Evolutionary conservation across 805 yeast species (phyloP).

Genomic region (Candida ipomoeae): DNA sequence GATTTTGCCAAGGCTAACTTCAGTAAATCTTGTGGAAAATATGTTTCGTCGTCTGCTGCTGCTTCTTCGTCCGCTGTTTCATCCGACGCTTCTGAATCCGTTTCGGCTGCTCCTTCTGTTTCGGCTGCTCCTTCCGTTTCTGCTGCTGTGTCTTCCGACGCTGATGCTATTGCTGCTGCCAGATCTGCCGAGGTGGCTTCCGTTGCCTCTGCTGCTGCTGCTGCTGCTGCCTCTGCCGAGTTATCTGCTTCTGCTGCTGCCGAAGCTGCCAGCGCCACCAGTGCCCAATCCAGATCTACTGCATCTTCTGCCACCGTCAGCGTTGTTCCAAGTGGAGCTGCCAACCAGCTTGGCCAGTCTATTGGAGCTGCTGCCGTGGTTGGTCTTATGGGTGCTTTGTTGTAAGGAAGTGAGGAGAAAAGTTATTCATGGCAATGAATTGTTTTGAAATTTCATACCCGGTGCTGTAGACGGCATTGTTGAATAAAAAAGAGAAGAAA

Average conservation of each 20-base stretch:
- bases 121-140: constrained; percentile 20
- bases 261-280: constrained; percentile 22
- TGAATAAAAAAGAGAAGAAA: not conserved
- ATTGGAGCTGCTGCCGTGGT: constrained; percentile 38
- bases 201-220: constrained; percentile 14
- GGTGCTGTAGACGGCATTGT: constrained; percentile 1
- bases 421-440: not conserved
- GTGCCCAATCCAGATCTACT: constrained; percentile 17
- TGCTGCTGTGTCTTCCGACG: constrained; percentile 19
- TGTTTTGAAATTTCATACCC: not conserved
- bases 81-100: constrained; percentile 10
- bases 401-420: constrained; percentile 7
- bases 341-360: constrained; percentile 23
- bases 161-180: constrained; percentile 19
- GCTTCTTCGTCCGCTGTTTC: constrained; percentile 20
- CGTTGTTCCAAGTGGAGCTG: constrained; percentile 17
- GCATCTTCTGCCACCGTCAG: not conserved
- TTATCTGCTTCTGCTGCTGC: constrained; percentile 12
- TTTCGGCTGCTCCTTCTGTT: constrained; percentile 11
- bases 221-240: constrained; percentile 19
- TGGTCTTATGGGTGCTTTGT: constrained; percentile 38
- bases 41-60: constrained; percentile 29
- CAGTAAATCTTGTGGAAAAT: constrained; percentile 47
- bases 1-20: constrained; percentile 59
- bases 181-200: constrained; percentile 15